Evolutionary conservation across 164 flowering plant species (phyloP).

Genomic region (Piper longum): DNA sequence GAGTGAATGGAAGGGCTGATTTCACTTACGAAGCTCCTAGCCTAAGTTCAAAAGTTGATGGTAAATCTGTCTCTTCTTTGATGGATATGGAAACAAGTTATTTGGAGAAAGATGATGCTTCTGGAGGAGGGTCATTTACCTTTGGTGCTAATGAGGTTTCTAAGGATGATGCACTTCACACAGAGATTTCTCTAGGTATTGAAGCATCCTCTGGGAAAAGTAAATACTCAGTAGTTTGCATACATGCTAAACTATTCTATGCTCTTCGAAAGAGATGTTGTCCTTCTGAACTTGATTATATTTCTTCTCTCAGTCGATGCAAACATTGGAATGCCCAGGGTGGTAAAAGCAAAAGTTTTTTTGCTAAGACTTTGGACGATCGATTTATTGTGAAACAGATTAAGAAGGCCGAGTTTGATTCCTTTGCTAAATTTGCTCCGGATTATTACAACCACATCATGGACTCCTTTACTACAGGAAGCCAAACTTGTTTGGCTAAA

Average conservation of each 20-base stretch:
- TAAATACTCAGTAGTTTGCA: conserved; percentile 66
- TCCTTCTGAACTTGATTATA: conserved; percentile 61
- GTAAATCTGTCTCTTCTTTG: conserved; percentile 19
- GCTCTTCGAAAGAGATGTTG: conserved; percentile 57
- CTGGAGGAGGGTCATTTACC: conserved; percentile 29
- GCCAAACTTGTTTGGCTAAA: conserved; percentile 89
- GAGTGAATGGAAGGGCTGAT: conserved; percentile 13
- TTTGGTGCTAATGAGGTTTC: conserved; percentile 48
- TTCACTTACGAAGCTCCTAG: conserved; percentile 15
- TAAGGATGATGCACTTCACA: conserved; percentile 36
- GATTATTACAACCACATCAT: conserved; percentile 70
- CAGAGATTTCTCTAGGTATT: conserved; percentile 46
- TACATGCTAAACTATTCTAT: conserved; percentile 48
- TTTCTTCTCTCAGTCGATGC: conserved; percentile 84
- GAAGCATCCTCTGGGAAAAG: conserved; percentile 38
- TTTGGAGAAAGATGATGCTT: conserved; percentile 18
- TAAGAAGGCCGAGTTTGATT: conserved; percentile 70
- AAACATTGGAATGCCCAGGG: conserved; percentile 90
- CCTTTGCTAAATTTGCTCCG: conserved; percentile 67
- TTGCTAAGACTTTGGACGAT: conserved; percentile 89
- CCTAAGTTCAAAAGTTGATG: conserved; percentile 23
- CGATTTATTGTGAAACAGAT: conserved; percentile 83
- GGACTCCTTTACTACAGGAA: conserved; percentile 44
- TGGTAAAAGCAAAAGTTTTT: conserved; percentile 83
- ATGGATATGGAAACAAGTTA: conserved; percentile 31